Conservation (phyloP, 108 stramenopile species). For the Discostella pseudostelligera region DNA sequence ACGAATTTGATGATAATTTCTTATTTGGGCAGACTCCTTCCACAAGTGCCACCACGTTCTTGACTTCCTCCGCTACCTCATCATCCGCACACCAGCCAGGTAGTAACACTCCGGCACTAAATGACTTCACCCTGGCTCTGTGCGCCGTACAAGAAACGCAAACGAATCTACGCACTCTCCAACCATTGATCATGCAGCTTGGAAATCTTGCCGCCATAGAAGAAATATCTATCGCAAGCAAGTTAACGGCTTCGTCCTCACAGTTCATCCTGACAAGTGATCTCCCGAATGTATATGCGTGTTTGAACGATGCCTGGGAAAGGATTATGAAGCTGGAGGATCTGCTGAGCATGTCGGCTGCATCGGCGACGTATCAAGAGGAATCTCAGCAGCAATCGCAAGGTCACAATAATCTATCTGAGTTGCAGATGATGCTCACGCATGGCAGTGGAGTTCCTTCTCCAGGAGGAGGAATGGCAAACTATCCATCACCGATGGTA, state of each 20-base stretch:
- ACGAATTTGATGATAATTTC: neutral
- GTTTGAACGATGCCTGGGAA: slow-evolving; percentile 20
- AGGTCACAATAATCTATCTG: neutral
- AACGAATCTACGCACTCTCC: neutral
- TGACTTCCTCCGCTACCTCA: no score
- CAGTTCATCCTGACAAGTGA: slow-evolving; percentile 19
- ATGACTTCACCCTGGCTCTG: neutral
- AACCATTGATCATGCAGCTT: neutral
- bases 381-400: neutral
- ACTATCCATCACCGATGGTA: no score
- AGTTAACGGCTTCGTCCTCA: slow-evolving; percentile 22
- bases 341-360: neutral
- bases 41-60: neutral
- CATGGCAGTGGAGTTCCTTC: no score
- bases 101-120: neutral
- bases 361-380: no score
- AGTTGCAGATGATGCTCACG: slow-evolving; percentile 1
- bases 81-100: no score
- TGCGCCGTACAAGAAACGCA: neutral
- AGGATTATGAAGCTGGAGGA: slow-evolving; percentile 14
- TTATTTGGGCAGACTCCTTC: neutral
- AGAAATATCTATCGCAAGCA: slow-evolving; percentile 14
- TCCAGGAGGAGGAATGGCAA: no score
- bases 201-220: neutral
- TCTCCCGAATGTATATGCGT: slow-evolving; percentile 5